Conservation (phyloP, 2,329 filamentous ascomycete genomes). For the Calonectria ilicicola region DNA sequence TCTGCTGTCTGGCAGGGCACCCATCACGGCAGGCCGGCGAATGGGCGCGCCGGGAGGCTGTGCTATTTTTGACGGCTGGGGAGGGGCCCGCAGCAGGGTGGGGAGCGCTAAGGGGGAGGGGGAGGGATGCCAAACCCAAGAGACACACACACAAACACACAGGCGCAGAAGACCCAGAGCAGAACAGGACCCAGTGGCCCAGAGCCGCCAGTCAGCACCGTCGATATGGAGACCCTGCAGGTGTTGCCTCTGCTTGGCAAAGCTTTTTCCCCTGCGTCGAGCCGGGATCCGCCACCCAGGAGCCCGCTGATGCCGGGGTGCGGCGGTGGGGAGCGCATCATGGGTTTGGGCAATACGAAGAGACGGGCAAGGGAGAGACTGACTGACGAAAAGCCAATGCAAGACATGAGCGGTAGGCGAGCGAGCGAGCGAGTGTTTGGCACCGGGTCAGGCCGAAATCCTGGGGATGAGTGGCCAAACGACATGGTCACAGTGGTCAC, state of each 20-base stretch:
- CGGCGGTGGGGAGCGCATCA: not conserved
- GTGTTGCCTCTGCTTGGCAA: not conserved
- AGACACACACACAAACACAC: not conserved
- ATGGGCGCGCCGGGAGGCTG: conserved; percentile 26
- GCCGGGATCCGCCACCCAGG: conserved; percentile 1
- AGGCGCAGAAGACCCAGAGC: not conserved
- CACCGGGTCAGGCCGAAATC: not conserved
- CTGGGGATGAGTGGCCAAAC: too few relatives aligned
- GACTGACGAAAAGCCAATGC: not conserved
- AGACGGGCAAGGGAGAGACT: too few relatives aligned
- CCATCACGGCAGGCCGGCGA: not conserved
- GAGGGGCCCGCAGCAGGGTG: conserved; percentile 6
- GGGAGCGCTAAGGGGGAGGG: not conserved
- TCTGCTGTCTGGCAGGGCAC: conserved; percentile 18
- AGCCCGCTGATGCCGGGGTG: conserved; percentile 17
- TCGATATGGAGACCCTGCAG: not conserved
- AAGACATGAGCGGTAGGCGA: conserved; percentile 2
- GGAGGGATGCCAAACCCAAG: not conserved
- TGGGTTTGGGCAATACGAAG: conserved; percentile 14
- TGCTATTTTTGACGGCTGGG: conserved; percentile 42
- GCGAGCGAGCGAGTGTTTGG: not conserved
- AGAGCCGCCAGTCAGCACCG: conserved; percentile 3
- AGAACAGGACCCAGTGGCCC: not conserved
- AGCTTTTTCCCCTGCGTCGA: conserved; percentile 9
- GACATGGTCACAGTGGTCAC: not conserved